Evolutionary conservation across 2,329 filamentous ascomycete genomes (phyloP).

Genomic region (Trichoderma pleuroti): DNA sequence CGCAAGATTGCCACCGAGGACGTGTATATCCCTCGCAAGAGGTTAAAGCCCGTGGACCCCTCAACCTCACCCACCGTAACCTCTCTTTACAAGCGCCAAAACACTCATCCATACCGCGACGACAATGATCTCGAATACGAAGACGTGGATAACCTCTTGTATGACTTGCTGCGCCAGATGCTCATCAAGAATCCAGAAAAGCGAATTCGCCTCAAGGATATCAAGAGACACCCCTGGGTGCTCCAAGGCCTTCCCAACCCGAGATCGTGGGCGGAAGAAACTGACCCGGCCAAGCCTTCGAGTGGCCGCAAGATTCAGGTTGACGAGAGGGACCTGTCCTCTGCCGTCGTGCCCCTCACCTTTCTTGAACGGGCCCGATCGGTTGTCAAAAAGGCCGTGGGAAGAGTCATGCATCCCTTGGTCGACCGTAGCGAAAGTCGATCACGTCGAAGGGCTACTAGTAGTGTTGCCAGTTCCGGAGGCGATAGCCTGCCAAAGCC

Average conservation of each 20-base stretch:
- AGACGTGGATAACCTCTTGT: slow-evolving; percentile 73
- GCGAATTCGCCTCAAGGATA: slow-evolving; percentile 83
- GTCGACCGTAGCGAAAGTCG: slow-evolving; percentile 54
- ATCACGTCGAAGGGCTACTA: slow-evolving; percentile 54
- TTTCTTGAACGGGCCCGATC: slow-evolving; percentile 82
- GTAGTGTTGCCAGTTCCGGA: slow-evolving; percentile 62
- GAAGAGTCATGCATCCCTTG: slow-evolving; percentile 60
- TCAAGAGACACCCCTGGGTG: slow-evolving; percentile 93
- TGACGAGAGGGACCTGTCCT: slow-evolving; percentile 83
- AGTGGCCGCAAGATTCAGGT: slow-evolving; percentile 87
- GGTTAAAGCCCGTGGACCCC: slow-evolving; percentile 72
- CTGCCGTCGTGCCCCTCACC: slow-evolving; percentile 84
- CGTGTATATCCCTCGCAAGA: slow-evolving; percentile 79
- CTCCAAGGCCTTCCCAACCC: slow-evolving; percentile 72
- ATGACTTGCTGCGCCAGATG: slow-evolving; percentile 74
- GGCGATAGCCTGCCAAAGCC: slow-evolving; percentile 49
- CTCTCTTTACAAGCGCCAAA: slow-evolving; percentile 55
- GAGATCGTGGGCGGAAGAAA: slow-evolving; percentile 85
- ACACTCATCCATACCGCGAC: slow-evolving; percentile 65
- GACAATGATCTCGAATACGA: slow-evolving; percentile 82
- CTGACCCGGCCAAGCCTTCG: slow-evolving; percentile 74
- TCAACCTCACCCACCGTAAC: slow-evolving; percentile 53
- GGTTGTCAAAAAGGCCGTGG: slow-evolving; percentile 65
- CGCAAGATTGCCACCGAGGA: slow-evolving; percentile 86
- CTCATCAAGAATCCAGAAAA: slow-evolving; percentile 85